Evolutionary conservation across 495 filamentous ascomycete species (phyloP).

Genomic region (Poronia punctata): DNA sequence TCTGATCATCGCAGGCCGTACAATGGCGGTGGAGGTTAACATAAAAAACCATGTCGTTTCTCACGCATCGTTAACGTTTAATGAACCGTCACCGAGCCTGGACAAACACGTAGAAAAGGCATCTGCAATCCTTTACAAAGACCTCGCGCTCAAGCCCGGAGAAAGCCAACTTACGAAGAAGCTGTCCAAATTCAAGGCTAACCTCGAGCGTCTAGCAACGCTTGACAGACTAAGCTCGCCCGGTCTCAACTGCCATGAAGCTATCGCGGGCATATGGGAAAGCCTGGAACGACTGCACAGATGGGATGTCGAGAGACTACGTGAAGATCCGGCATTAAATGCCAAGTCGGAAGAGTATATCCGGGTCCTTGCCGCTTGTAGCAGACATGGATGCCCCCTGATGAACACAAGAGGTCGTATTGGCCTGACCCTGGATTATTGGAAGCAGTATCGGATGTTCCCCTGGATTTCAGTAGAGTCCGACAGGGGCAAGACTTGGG

Average conservation of each 20-base stretch:
- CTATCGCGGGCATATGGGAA: conserved; percentile 69
- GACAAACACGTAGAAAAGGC: conserved; percentile 42
- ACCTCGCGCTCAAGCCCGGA: conserved; percentile 38
- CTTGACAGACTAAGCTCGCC: conserved; percentile 75
- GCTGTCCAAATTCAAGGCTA: conserved; percentile 66
- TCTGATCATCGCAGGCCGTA: conserved; percentile 64
- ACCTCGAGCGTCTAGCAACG: conserved; percentile 69
- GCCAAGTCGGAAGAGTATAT: conserved; percentile 45
- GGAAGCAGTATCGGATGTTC: conserved; percentile 58
- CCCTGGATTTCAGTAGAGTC: conserved; percentile 24
- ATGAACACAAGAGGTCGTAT: conserved; percentile 69
- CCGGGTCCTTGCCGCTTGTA: conserved; percentile 51
- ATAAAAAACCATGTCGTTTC: conserved; percentile 46
- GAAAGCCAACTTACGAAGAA: conserved; percentile 52
- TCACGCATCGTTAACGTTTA: conserved; percentile 39
- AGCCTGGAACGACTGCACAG: conserved; percentile 58
- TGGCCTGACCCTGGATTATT: conserved; percentile 80
- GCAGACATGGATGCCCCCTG: conserved; percentile 64
- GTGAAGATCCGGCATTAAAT: conserved; percentile 40
- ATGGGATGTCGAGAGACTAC: conserved; percentile 58
- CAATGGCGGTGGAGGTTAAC: conserved; percentile 48
- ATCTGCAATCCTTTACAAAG: conserved; percentile 47
- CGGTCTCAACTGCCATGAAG: conserved; percentile 80
- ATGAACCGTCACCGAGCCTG: conserved; percentile 40
- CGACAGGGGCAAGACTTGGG: conserved; percentile 44